Conservation (phyloP, 2,329 filamentous ascomycete species). For the Nothopassalora personata region DNA sequence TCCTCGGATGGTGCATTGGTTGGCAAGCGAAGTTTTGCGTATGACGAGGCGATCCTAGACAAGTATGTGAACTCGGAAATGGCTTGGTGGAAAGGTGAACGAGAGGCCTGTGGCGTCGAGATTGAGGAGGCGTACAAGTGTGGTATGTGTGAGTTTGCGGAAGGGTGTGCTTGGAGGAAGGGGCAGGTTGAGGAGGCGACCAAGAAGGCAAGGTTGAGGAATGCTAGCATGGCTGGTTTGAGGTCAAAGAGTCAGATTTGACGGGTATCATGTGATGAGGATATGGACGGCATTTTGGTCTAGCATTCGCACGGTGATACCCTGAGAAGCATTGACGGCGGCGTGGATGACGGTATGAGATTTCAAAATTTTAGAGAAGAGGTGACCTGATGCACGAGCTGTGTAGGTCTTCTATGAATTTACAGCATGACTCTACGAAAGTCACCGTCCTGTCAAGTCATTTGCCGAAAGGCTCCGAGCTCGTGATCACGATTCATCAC, state of each 20-base stretch:
- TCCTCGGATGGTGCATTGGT: constrained; percentile 47
- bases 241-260: constrained; percentile 24
- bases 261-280: neutral
- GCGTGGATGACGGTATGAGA: neutral
- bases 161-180: constrained; percentile 71
- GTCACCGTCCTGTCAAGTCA: too few species aligned
- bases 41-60: constrained; percentile 59
- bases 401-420: too few species aligned
- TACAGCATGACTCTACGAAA: too few species aligned
- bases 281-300: neutral
- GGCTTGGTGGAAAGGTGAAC: constrained; percentile 80
- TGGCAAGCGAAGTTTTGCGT: constrained; percentile 58
- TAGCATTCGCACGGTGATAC: neutral
- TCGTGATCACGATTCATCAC: too few species aligned
- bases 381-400: neutral
- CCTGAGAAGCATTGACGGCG: neutral
- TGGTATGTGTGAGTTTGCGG: constrained; percentile 73
- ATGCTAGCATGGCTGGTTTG: constrained; percentile 9
- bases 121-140: constrained; percentile 89
- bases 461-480: too few species aligned
- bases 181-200: constrained; percentile 59
- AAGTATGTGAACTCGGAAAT: constrained; percentile 65
- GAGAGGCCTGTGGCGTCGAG: constrained; percentile 67
- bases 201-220: constrained; percentile 24
- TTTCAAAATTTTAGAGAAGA: neutral